A percentile compares a stretch with the other conserved stretches of the same genome.
Conservation (phyloP, 768 basidiomycete genomes). For the Dentipellis sp. region DNA sequence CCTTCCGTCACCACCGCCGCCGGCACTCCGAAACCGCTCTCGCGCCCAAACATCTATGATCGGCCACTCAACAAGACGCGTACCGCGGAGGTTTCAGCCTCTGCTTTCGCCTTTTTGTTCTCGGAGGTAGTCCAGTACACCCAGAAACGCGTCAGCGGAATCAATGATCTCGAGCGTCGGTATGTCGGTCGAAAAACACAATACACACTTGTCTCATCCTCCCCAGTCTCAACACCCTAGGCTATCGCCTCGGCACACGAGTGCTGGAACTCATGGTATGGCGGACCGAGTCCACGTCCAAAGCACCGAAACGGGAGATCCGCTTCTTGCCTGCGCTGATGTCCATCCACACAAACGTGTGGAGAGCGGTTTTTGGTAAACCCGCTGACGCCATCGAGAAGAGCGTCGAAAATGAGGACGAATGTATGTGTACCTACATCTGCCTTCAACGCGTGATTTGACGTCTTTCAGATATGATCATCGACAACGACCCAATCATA, state of each 20-base stretch:
- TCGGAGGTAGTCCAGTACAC: conserved; percentile 94
- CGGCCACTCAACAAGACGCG: conserved; percentile 83
- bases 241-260: conserved; percentile 84
- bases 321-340: conserved; percentile 87
- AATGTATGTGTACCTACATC: conserved; percentile 48
- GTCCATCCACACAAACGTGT: conserved; percentile 92
- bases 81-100: conserved; percentile 70
- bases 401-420: conserved; percentile 93
- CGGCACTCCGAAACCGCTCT: conserved; percentile 26
- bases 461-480: conserved; percentile 76
- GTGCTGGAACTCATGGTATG: conserved; percentile 82
- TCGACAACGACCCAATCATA: conserved; percentile 90
- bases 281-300: conserved; percentile 68
- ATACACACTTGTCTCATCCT: not conserved
- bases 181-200: conserved; percentile 24
- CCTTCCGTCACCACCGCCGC: conserved; percentile 37
- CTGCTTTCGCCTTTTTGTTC: conserved; percentile 85
- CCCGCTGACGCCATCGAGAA: conserved; percentile 93
- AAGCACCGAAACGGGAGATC: conserved; percentile 89
- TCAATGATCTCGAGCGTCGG: conserved; percentile 93
- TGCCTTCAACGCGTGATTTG: conserved; percentile 5
- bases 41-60: conserved; percentile 80
- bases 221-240: conserved; percentile 80
- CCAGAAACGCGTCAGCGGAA: conserved; percentile 89
- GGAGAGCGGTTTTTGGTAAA: conserved; percentile 89